Evolutionary conservation across 495 filamentous ascomycete genomes (phyloP).

Genomic region (Penicillium turbatum): DNA sequence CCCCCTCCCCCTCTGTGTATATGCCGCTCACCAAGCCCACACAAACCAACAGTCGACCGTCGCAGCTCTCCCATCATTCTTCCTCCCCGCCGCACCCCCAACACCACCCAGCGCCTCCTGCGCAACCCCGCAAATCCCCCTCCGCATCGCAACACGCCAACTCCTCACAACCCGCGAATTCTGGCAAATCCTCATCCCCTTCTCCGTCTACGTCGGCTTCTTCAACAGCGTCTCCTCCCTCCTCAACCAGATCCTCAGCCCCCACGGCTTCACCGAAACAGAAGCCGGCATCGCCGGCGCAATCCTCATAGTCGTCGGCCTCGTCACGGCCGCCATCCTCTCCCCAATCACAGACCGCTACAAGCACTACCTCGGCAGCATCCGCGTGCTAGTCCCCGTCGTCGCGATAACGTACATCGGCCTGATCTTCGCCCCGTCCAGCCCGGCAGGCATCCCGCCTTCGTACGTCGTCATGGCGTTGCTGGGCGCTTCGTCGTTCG

Average conservation of each 20-base stretch:
- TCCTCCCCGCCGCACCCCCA: conserved; percentile 75
- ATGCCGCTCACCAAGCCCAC: not conserved
- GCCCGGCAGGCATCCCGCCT: conserved; percentile 61
- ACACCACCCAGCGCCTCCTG: conserved; percentile 62
- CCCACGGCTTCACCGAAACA: conserved; percentile 73
- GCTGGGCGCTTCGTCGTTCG: conserved; percentile 77
- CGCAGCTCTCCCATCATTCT: conserved; percentile 72
- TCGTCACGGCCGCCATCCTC: conserved; percentile 68
- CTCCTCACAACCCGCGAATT: conserved; percentile 61
- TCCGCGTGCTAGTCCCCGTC: conserved; percentile 72
- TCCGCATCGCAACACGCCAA: conserved; percentile 41
- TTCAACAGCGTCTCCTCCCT: conserved; percentile 91
- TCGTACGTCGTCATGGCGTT: conserved; percentile 60
- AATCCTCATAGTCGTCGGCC: conserved; percentile 82
- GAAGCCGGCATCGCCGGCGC: conserved; percentile 88
- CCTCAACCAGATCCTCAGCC: conserved; percentile 82
- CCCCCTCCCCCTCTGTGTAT: not conserved
- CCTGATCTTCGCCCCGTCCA: conserved; percentile 76
- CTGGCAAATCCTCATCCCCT: conserved; percentile 72
- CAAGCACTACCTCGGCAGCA: conserved; percentile 70
- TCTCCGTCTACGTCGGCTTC: conserved; percentile 79
- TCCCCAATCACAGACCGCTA: conserved; percentile 80
- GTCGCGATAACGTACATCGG: conserved; percentile 67
- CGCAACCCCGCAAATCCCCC: conserved; percentile 44
- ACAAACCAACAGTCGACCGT: conserved; percentile 56